These are phyloP conservation scores for Pseudovirgaria hyperparasitica DNA, from an alignment of 2,329 filamentous ascomycete species.

Conservation along the genomic window DNA sequence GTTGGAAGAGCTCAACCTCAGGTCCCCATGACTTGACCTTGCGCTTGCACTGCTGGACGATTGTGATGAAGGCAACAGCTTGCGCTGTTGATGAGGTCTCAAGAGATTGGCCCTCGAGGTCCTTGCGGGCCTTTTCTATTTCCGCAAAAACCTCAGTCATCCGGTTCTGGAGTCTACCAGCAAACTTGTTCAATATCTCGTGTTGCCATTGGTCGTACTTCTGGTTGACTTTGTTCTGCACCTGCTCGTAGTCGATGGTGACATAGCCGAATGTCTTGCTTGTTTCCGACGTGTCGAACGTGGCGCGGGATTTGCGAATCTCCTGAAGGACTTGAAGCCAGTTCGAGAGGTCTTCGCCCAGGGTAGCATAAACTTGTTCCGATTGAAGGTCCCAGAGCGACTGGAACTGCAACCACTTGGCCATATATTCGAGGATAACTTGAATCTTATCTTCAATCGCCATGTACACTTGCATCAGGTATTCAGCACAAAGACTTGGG, in stretches of 20 bases:
- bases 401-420: conserved; percentile 98
- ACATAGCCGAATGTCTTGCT: conserved; percentile 88
- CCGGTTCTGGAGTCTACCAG: conserved; percentile 70
- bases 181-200: conserved; percentile 90
- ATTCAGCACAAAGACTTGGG: conserved; percentile 67
- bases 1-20: conserved; percentile 89
- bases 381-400: conserved; percentile 96
- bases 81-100: conserved; percentile 93
- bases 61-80: conserved; percentile 96
- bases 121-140: conserved; percentile 77
- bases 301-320: conserved; percentile 86
- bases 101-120: conserved; percentile 82
- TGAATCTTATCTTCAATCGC: conserved; percentile 72
- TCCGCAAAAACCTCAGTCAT: conserved; percentile 90
- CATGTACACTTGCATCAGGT: conserved; percentile 67
- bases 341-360: conserved; percentile 80
- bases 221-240: conserved; percentile 95
- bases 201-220: conserved; percentile 99
- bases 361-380: conserved; percentile 83
- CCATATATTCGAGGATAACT: conserved; percentile 73
- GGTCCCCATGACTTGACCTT: conserved; percentile 91
- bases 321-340: conserved; percentile 97
- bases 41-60: conserved; percentile 89
- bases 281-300: conserved; percentile 94
- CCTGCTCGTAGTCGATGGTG: conserved; percentile 94